Conservation (phyloP, 2,329 filamentous ascomycete genomes). For the Botrytis hyacinthi region DNA sequence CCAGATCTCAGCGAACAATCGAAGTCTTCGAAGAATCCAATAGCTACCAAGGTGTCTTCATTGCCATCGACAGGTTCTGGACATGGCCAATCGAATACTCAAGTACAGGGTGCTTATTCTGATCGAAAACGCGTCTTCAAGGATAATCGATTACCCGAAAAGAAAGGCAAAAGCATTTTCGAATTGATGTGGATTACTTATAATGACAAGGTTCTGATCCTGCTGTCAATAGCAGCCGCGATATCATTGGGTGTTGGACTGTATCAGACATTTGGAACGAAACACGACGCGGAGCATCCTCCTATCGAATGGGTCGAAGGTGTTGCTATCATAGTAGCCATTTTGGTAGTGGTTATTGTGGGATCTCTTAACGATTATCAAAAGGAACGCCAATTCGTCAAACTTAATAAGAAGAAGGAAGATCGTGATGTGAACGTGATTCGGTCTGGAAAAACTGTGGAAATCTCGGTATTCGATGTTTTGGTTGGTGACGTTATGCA, state of each 20-base stretch:
- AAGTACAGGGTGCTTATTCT: slow-evolving; percentile 42
- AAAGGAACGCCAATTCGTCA: slow-evolving; percentile 77
- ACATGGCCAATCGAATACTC: background rate
- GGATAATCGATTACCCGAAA: slow-evolving; percentile 65
- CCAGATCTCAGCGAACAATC: slow-evolving; percentile 29
- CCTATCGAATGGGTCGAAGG: slow-evolving; percentile 80
- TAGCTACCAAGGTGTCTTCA: slow-evolving; percentile 13
- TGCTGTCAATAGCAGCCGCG: slow-evolving; percentile 68
- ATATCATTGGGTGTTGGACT: slow-evolving; percentile 73
- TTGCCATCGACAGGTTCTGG: background rate
- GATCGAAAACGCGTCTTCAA: slow-evolving; percentile 71
- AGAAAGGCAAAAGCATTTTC: slow-evolving; percentile 67
- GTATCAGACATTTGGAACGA: slow-evolving; percentile 64
- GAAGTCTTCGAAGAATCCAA: slow-evolving; percentile 40
- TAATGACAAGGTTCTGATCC: slow-evolving; percentile 76
- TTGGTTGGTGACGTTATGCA: slow-evolving; percentile 72
- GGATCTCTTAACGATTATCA: slow-evolving; percentile 81
- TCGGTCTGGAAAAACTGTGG: slow-evolving; percentile 68
- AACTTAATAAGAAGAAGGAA: slow-evolving; percentile 77
- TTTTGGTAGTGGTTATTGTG: slow-evolving; percentile 71
- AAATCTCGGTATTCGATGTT: slow-evolving; percentile 69
- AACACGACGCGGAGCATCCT: slow-evolving; percentile 45
- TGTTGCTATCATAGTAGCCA: slow-evolving; percentile 74
- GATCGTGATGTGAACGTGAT: slow-evolving; percentile 71
- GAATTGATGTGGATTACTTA: slow-evolving; percentile 76